Evolutionary conservation across 345 rosid genomes (phyloP).

Genomic region (Aquilaria yunnanensis): DNA sequence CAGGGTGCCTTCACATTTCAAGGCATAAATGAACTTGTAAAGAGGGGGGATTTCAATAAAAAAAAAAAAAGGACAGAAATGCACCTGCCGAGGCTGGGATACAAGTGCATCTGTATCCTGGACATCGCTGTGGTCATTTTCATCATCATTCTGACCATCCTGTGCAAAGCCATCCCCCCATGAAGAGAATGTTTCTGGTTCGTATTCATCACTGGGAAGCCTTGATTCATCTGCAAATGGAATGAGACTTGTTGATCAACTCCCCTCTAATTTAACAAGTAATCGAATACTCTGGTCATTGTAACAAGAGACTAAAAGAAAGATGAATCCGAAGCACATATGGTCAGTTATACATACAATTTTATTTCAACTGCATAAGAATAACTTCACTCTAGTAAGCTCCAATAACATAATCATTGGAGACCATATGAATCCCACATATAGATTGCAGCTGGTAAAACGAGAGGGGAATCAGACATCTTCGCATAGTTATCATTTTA

Average conservation of each 20-base stretch:
- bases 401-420: too few species aligned
- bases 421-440: too few species aligned
- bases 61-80: conserved; percentile 8
- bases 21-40: conserved; percentile 5
- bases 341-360: too few species aligned
- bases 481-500: too few species aligned
- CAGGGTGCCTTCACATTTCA: neutral
- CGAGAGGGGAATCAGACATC: too few species aligned
- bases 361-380: too few species aligned
- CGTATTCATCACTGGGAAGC: conserved; percentile 43
- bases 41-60: neutral
- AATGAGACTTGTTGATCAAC: conserved; percentile 11
- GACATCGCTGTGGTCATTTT: conserved; percentile 50
- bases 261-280: neutral
- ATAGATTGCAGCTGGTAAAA: too few species aligned
- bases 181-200: conserved; percentile 45
- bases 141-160: conserved; percentile 55
- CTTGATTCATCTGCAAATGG: conserved; percentile 43
- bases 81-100: conserved; percentile 93
- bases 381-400: too few species aligned
- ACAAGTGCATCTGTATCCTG: conserved; percentile 53
- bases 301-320: too few species aligned
- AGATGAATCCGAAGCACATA: too few species aligned
- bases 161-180: conserved; percentile 52
- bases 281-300: neutral